phyloP scores from a whole-genome alignment of 2,329 filamentous ascomycete genomes.

The Massarina eburnea region DNA sequence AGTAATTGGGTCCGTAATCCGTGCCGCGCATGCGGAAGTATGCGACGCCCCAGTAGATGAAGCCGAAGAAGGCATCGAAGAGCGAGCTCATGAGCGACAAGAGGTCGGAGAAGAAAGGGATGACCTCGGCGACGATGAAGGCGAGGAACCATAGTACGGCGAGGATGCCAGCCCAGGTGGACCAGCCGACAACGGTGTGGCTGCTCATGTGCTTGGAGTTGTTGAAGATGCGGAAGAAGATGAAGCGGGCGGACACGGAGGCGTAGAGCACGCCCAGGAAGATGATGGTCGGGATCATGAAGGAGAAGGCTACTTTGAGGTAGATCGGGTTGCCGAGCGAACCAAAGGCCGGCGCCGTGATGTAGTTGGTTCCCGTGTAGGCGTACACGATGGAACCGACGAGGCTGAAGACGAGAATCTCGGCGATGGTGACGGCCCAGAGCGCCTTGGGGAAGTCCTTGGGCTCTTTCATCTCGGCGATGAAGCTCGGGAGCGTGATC shows the following conservation, averaged over 20 bases:
- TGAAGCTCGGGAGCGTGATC: constrained; percentile 91
- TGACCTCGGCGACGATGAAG: constrained; percentile 89
- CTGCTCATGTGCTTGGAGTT: constrained; percentile 76
- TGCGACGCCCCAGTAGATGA: constrained; percentile 90
- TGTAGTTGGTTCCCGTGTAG: constrained; percentile 89
- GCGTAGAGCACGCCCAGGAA: constrained; percentile 91
- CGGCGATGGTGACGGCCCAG: constrained; percentile 85
- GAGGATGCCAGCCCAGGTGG: constrained; percentile 74
- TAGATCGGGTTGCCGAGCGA: constrained; percentile 72
- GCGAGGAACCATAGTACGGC: constrained; percentile 78
- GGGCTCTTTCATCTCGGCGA: constrained; percentile 83
- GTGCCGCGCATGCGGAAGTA: constrained; percentile 75
- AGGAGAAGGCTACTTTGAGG: constrained; percentile 88
- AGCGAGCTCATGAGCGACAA: constrained; percentile 79
- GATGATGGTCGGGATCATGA: constrained; percentile 94
- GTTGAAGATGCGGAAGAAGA: constrained; percentile 88
- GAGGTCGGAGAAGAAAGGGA: constrained; percentile 85
- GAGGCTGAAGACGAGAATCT: constrained; percentile 81
- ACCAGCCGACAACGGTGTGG: constrained; percentile 82
- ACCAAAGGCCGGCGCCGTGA: constrained; percentile 83
- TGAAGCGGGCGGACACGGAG: constrained; percentile 83
- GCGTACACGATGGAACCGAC: constrained; percentile 80
- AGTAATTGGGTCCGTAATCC: constrained; percentile 59
- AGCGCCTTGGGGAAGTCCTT: constrained; percentile 91
- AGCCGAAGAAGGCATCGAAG: constrained; percentile 91